Base-by-base conservation (phyloP, 192 early-diverging fungal species). In the Phlyctochytrium bullatum region DNA sequence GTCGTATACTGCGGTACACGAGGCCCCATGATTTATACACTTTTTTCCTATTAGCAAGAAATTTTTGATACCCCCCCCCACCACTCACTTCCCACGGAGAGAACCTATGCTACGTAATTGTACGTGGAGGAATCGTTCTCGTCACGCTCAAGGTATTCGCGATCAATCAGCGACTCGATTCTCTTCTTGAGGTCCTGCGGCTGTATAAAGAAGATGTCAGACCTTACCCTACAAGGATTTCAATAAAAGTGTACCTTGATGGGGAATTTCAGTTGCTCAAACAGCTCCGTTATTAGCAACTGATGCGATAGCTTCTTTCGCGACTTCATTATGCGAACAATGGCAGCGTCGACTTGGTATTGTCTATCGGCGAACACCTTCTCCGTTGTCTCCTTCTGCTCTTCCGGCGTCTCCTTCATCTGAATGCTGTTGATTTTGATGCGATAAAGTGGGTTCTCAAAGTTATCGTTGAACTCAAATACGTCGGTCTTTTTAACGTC, bases 291-390 rank as follows among this genome's bases (percentile, higher is more conserved):
- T 59, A 96, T 81, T 29, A 99, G 78, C 52, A 83, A 66, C 50
- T 90, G 89, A 68, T 98, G 95, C 24, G 81, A 78, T 82, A 96
- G 82, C 31, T 80, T 80, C 72, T 94, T 97, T 40, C 92, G 73
- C 36, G 88, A 83, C 82, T 99, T 99, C 96, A 99, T 98, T 66
- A 99, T 93, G 34, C 97, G 77, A 23, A 99, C 97, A 64, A 97
- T 88, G 6, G 69, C 69, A 10, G 69, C 69, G 66, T 99, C 97
- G 0, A 94, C 89, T 72, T 91, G 86, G 67, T 94, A 93, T 72
- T 92, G 86, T 4, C 97, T 85, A 58, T 92, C 92, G 73, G 90
- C 85, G 51, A 91, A 92, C 52, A 99, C 92, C 20, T 88, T 84
- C 33, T 90, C 91, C 61, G 88, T 84, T 12, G 95, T 96, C 52